Conservation (phyloP, 1,139 yeast genomes). For the Casaregolazyma lundiana region DNA sequence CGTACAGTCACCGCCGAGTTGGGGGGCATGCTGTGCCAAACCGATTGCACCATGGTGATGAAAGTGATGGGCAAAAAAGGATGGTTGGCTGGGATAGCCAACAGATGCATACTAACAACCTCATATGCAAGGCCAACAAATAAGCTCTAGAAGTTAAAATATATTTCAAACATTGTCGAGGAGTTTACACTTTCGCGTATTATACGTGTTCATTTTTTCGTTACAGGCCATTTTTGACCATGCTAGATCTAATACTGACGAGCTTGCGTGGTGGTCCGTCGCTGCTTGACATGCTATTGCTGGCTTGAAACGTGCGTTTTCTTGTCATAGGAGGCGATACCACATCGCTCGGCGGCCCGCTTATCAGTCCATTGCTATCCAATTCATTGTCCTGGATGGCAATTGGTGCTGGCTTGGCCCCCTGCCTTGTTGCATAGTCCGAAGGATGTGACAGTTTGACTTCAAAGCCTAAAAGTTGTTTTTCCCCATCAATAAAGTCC, state of each 20-base stretch:
- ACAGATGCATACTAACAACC: background rate
- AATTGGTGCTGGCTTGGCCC: background rate
- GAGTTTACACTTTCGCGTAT: too few species aligned
- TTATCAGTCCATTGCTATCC: background rate
- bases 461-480: constrained; percentile 14
- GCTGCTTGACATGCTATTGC: background rate
- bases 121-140: too few species aligned
- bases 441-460: constrained; percentile 11
- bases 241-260: constrained; percentile 1
- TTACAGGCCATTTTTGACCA: background rate
- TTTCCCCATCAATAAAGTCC: constrained; percentile 38
- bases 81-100: background rate
- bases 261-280: constrained; percentile 11
- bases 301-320: constrained; percentile 9
- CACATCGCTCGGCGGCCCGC: constrained; percentile 5
- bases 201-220: background rate
- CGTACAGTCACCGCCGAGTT: too few species aligned
- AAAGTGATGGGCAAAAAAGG: background rate
- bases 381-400: constrained; percentile 3
- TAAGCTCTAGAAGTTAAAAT: background rate
- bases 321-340: constrained; percentile 2
- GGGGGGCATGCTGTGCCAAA: too few species aligned
- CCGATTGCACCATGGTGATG: too few species aligned
- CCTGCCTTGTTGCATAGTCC: constrained; percentile 2
- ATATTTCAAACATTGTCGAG: too few species aligned